A percentile compares a stretch with the other conserved stretches of the same genome.
Conservation (phyloP, 257 asterid genomes). For the Capsicum pubescens region DNA sequence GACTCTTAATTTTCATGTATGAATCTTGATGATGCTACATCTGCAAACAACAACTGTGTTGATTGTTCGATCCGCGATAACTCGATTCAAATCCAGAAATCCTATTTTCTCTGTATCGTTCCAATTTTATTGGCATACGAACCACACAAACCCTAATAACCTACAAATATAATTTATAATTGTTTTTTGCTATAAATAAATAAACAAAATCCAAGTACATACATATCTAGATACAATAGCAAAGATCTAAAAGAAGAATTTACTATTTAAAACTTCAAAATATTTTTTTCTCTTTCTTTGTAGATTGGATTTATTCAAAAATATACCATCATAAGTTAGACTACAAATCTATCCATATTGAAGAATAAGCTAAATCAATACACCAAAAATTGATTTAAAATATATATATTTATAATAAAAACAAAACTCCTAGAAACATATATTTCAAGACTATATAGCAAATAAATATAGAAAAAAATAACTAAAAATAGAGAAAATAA, state of each 20-base stretch:
- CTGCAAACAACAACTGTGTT: slow-evolving; percentile 50
- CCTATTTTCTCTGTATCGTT: neutral
- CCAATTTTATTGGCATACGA: neutral
- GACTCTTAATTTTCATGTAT: slow-evolving; percentile 43
- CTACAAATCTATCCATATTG: neutral
- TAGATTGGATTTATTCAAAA: slow-evolving; percentile 12
- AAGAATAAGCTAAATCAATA: slow-evolving; percentile 27
- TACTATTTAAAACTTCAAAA: neutral
- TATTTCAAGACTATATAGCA: neutral
- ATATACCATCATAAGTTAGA: slow-evolving; percentile 21
- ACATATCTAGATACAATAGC: neutral
- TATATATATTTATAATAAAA: neutral
- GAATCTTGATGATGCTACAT: slow-evolving; percentile 62
- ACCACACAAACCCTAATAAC: neutral
- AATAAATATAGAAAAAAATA: neutral
- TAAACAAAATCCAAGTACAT: neutral
- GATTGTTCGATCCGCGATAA: neutral
- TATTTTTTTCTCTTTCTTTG: neutral
- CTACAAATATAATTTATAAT: neutral
- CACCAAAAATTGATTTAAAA: neutral
- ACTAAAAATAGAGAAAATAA: neutral
- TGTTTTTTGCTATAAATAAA: neutral
- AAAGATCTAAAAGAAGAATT: neutral
- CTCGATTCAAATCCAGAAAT: neutral
- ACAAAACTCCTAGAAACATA: neutral